Percentiles rank a stretch among this genome's conserved stretches.
Evolutionary conservation across 805 yeast genomes (phyloP).

Genomic region (Cephaloascus fragrans): DNA sequence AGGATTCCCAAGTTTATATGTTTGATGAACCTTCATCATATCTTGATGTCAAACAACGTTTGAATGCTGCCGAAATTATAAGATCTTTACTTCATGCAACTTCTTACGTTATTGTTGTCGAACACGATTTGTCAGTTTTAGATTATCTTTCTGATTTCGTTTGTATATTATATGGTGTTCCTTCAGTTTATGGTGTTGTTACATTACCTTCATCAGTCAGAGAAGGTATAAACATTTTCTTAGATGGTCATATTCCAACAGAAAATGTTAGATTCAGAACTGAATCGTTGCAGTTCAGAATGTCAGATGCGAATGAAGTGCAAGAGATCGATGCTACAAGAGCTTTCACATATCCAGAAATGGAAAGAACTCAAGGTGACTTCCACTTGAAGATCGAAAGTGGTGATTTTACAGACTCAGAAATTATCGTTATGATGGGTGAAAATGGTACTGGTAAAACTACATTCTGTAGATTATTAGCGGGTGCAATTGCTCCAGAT

Average conservation of each 20-base stretch:
- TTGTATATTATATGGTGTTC: conserved; percentile 95
- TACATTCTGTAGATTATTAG: conserved; percentile 89
- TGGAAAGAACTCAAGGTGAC: conserved; percentile 93
- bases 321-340: conserved; percentile 70
- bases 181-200: conserved; percentile 98
- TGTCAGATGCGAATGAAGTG: conserved; percentile 81
- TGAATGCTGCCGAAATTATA: conserved; percentile 92
- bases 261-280: conserved; percentile 96
- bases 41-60: conserved; percentile 96
- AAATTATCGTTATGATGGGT: conserved; percentile 98
- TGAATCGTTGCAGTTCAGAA: conserved; percentile 88
- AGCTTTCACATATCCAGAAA: conserved; percentile 65
- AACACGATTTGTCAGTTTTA: conserved; percentile 95
- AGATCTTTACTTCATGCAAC: conserved; percentile 74
- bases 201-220: conserved; percentile 94
- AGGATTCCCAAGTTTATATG: conserved; percentile 93
- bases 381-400: conserved; percentile 72
- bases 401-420: conserved; percentile 94
- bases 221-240: conserved; percentile 97
- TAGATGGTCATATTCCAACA: conserved; percentile 96
- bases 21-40: conserved; percentile 99
- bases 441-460: conserved; percentile 99
- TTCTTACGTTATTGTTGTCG: conserved; percentile 89
- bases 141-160: conserved; percentile 96
- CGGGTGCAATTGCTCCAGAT: conserved; percentile 90